Conservation (phyloP, 139 green algal genomes). For the Chlamydomonas sp. region DNA sequence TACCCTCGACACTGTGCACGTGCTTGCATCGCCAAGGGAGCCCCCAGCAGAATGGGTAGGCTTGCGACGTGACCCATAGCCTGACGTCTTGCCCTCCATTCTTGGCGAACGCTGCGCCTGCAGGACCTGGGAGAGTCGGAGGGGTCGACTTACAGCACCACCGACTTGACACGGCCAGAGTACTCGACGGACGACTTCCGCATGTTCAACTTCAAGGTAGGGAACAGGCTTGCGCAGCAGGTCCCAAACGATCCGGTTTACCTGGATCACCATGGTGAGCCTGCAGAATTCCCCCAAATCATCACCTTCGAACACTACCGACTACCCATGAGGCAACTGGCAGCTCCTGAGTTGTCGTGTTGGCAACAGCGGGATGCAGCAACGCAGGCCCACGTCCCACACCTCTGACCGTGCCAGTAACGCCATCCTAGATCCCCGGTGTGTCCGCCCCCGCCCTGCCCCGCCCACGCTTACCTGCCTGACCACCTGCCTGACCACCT, state of each 20-base stretch:
- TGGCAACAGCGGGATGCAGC: too few species aligned
- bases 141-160: conserved; percentile 59
- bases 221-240: not conserved
- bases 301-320: too few species aligned
- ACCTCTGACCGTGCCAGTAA: too few species aligned
- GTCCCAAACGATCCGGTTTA: not conserved
- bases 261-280: not conserved
- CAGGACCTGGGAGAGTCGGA: conserved; percentile 38
- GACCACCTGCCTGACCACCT: not conserved
- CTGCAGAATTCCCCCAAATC: too few species aligned
- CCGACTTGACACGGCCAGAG: conserved; percentile 82
- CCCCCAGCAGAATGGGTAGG: not conserved
- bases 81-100: not conserved
- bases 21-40: not conserved
- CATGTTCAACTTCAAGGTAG: conserved; percentile 91
- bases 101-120: not conserved
- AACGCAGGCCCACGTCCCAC: too few species aligned
- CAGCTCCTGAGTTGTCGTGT: too few species aligned
- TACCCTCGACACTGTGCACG: not conserved
- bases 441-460: too few species aligned
- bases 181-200: conserved; percentile 87
- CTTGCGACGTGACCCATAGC: not conserved
- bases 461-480: too few species aligned
- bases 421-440: too few species aligned
- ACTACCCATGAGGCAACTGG: too few species aligned